Base-by-base conservation (phyloP, 345 rosid species). In the Hirschfeldia incana region DNA sequence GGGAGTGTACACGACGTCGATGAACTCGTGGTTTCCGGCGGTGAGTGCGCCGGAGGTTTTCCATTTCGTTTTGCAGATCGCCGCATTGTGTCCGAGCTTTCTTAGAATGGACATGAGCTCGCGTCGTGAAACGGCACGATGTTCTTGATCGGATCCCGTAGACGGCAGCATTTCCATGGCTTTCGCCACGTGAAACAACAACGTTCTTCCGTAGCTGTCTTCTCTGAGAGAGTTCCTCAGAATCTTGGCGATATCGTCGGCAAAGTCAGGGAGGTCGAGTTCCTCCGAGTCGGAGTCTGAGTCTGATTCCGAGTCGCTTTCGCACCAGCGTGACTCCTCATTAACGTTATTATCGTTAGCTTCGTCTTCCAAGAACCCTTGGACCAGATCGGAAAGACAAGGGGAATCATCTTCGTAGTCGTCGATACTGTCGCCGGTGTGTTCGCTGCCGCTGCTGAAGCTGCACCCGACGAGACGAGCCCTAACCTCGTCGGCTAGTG, bases 61-160 rank as follows among this genome's bases (percentile, higher is more conserved):
- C 98, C 98, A 94, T 66, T 85, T 87, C 4, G 97, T 92, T 85
- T 89, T 90, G 78, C 97, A 92, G 78, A 90, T 85, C 65, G 95
- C 98, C 4, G 97, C 98, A 91, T 89, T 91, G 85, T 90, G 86
- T 3, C 97, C 97, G 1, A 78, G 51, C 29, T 90, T 89, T 53
- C 90, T 84, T 12, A 94, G 83, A 39, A 75, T 39, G 44, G 81
- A 75, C 95, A 89, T 89, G 67, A 92, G 86, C 60, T 86, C 80
- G 4, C 97, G 92, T 70, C 85, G 69, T 11, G 16, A 57, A 75
- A 70, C 78, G 61, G 74, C 61, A 76, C 37, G 84, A 2, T 67
- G 81, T 76, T 81, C 84, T 32, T 30, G 61, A 6, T 71, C 8
- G 17, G 83, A 79, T 29, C 62, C 39, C 37, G 70, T 65, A 71